These are phyloP conservation scores for Phytophthora cryptogea DNA, from an alignment of 352 stramenopile species.

Conservation along the genomic window DNA sequence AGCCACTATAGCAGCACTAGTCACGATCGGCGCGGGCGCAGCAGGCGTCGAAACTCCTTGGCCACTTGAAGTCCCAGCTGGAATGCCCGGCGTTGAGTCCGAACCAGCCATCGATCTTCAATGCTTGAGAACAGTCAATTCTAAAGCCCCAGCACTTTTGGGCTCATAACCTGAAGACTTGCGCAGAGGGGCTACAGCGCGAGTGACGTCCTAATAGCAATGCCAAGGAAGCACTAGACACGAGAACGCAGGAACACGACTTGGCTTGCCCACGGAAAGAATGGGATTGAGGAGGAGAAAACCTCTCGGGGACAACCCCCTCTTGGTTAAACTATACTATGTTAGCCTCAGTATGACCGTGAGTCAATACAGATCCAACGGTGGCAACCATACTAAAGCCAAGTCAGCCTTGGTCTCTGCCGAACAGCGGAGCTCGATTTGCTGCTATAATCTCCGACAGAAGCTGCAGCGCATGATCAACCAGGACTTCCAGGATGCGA, in stretches of 20 bases:
- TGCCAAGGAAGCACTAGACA: neutral
- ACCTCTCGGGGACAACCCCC: neutral
- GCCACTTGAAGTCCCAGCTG: neutral
- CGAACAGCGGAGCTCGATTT: neutral
- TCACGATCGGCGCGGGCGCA: neutral
- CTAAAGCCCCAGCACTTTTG: neutral
- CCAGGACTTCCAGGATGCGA: slow-evolving; percentile 84
- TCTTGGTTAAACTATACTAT: slow-evolving; percentile 1
- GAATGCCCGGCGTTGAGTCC: neutral
- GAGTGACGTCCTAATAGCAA: neutral
- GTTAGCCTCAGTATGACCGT: neutral
- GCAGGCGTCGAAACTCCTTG: neutral
- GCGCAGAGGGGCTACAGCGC: neutral
- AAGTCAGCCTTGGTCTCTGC: neutral
- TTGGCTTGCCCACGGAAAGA: neutral
- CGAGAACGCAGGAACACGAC: neutral
- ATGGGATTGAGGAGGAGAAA: neutral
- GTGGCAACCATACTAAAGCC: neutral
- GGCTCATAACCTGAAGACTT: neutral
- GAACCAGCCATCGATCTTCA: neutral
- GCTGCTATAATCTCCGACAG: neutral
- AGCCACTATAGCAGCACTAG: neutral
- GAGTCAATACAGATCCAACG: too few species aligned
- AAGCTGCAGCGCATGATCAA: slow-evolving; percentile 37
- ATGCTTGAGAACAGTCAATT: neutral